Percentiles rank a stretch among this genome's conserved stretches.
phyloP scores from a whole-genome alignment of 345 rosid species.

The Corchorus olitorius region DNA sequence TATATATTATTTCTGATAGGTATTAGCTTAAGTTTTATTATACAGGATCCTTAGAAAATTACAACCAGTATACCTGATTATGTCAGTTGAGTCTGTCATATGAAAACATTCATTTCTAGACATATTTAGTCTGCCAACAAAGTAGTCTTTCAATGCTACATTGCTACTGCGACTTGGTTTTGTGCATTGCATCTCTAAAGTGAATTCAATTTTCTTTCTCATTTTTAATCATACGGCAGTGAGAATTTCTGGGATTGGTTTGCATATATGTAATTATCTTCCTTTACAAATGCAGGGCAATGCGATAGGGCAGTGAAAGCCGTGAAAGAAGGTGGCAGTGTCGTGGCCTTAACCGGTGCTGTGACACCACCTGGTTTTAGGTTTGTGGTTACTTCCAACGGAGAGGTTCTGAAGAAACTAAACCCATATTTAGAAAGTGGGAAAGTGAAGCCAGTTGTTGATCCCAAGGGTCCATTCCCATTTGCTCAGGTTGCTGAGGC shows the following conservation, averaged over 20 bases:
- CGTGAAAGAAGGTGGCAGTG: constrained; percentile 86
- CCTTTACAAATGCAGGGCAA: constrained; percentile 53
- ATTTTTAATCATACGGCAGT: background rate
- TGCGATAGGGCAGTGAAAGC: constrained; percentile 90
- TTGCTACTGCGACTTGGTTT: background rate
- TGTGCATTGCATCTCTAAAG: background rate
- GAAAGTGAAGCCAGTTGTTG: constrained; percentile 79
- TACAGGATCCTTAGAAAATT: background rate
- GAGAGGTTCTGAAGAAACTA: constrained; percentile 76
- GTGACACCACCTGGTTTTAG: constrained; percentile 89
- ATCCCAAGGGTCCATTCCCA: constrained; percentile 85
- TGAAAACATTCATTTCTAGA: background rate
- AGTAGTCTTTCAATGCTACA: background rate
- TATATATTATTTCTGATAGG: background rate
- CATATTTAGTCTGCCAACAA: background rate
- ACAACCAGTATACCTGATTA: background rate
- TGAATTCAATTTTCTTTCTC: background rate
- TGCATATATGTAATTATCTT: background rate
- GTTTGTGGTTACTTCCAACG: constrained; percentile 87
- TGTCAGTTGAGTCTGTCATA: background rate
- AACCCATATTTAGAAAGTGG: constrained; percentile 86
- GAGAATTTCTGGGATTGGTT: background rate
- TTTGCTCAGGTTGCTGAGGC: constrained; percentile 68
- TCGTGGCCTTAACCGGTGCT: constrained; percentile 91
- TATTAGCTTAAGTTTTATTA: background rate